Conservation (phyloP, 2,329 filamentous ascomycete genomes). For the Stemphylium lycopersici region DNA sequence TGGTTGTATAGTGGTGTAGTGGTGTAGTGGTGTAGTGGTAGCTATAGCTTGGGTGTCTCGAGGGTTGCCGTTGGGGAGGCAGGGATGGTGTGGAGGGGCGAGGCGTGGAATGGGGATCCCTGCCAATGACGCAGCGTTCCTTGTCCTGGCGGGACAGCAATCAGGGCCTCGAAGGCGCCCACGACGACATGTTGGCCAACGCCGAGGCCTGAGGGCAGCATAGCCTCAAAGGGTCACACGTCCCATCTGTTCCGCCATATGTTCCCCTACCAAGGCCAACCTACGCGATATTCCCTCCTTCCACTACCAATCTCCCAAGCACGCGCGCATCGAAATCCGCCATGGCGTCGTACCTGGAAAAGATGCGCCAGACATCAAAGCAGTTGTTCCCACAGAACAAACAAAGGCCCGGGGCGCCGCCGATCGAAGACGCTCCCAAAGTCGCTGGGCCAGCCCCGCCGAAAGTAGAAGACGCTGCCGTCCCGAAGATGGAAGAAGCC, state of each 20-base stretch:
- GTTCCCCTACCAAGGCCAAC: background rate
- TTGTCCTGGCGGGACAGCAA: slow-evolving; percentile 24
- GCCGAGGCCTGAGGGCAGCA: slow-evolving; percentile 19
- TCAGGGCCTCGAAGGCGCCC: slow-evolving; percentile 24
- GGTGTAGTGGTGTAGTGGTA: background rate
- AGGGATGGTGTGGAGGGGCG: background rate
- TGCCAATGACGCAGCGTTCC: slow-evolving; percentile 38
- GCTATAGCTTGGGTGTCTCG: background rate
- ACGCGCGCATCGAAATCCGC: background rate
- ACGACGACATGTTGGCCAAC: slow-evolving; percentile 32
- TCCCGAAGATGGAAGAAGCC: slow-evolving; percentile 19
- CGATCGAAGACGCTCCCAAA: slow-evolving; percentile 21
- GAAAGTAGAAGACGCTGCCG: slow-evolving; percentile 13
- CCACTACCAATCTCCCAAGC: background rate
- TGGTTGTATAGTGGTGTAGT: too few species aligned
- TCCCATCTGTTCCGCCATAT: slow-evolving; percentile 2
- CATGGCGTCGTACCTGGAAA: slow-evolving; percentile 44
- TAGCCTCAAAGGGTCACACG: slow-evolving; percentile 12
- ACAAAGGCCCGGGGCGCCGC: slow-evolving; percentile 15
- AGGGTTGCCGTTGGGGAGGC: background rate
- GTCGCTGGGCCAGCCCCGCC: slow-evolving; percentile 13
- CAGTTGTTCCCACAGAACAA: slow-evolving; percentile 28
- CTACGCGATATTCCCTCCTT: background rate
- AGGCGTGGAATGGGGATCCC: slow-evolving; percentile 26
- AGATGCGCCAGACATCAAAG: slow-evolving; percentile 43